These are phyloP conservation scores for Sclerotinia subarctica DNA, from an alignment of 2,329 filamentous ascomycete genomes.

Conservation along the genomic window DNA sequence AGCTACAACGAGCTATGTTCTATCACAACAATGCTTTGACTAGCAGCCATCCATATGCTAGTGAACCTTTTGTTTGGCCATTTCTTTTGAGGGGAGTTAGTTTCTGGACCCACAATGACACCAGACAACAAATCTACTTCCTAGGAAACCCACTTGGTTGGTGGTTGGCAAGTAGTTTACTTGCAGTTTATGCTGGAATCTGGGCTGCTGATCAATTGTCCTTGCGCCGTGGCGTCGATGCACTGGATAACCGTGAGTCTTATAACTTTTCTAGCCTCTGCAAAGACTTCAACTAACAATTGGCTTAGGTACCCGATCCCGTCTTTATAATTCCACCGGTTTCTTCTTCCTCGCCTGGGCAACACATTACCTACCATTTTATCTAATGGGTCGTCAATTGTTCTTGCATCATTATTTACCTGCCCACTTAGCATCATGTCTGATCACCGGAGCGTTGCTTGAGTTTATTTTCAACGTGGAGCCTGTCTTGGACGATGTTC, in stretches of 20 bases:
- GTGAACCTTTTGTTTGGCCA: slow-evolving; percentile 94
- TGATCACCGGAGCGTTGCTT: slow-evolving; percentile 86
- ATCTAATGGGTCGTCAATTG: slow-evolving; percentile 94
- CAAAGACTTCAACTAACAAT: slow-evolving; percentile 36
- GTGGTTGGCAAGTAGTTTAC: slow-evolving; percentile 90
- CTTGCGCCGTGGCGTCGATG: slow-evolving; percentile 86
- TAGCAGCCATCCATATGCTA: slow-evolving; percentile 93
- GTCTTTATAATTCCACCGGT: slow-evolving; percentile 95
- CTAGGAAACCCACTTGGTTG: slow-evolving; percentile 94
- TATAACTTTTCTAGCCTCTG: not conserved
- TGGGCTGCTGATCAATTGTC: slow-evolving; percentile 91
- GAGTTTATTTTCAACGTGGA: slow-evolving; percentile 97
- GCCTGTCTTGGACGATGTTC: slow-evolving; percentile 56
- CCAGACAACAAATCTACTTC: slow-evolving; percentile 97
- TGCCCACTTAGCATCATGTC: slow-evolving; percentile 82
- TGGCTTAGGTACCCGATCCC: slow-evolving; percentile 73
- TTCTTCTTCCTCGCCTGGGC: slow-evolving; percentile 99
- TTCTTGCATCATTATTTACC: slow-evolving; percentile 98
- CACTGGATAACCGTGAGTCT: slow-evolving; percentile 86
- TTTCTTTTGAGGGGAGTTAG: slow-evolving; percentile 96
- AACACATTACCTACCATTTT: slow-evolving; percentile 96
- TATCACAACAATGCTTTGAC: slow-evolving; percentile 98
- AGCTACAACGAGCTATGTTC: slow-evolving; percentile 98
- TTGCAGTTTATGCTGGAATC: slow-evolving; percentile 92
- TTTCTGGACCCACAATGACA: slow-evolving; percentile 98